A percentile compares a stretch with the other conserved stretches of the same genome.
Conservation (phyloP, 257 asterid genomes). For the Capsicum baccatum region DNA sequence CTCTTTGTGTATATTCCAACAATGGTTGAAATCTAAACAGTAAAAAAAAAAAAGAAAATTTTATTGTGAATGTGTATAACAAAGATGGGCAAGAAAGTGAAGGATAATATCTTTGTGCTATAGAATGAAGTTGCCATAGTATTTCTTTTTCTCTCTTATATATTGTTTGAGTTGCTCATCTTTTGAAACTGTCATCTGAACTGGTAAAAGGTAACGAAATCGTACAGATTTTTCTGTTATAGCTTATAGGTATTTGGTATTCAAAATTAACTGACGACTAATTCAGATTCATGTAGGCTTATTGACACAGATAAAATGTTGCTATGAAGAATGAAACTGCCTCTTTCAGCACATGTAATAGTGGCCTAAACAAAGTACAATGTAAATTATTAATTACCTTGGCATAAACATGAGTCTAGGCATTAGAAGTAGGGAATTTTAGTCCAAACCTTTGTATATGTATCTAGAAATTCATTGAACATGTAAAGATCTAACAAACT, state of each 20-base stretch:
- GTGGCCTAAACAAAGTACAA: neutral
- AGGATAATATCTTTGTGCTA: slow-evolving; percentile 29
- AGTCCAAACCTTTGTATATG: too few species aligned
- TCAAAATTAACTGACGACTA: neutral
- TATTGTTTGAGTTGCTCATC: neutral
- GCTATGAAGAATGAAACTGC: neutral
- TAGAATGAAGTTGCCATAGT: neutral
- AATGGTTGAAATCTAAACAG: slow-evolving; percentile 11
- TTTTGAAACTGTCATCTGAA: neutral
- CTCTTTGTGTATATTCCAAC: slow-evolving; percentile 40
- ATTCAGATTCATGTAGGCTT: neutral
- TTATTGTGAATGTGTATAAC: slow-evolving; percentile 21
- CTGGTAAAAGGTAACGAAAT: too few species aligned
- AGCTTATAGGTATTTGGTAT: neutral
- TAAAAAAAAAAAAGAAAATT: slow-evolving; percentile 21
- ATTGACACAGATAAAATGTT: neutral
- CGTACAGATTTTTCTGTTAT: too few species aligned
- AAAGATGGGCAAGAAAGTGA: neutral
- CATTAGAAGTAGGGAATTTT: too few species aligned
- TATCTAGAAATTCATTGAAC: too few species aligned
- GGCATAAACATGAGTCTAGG: too few species aligned
- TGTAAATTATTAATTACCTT: too few species aligned
- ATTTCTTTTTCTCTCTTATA: neutral
- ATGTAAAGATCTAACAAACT: too few species aligned
- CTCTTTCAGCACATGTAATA: neutral